Base-by-base conservation (phyloP, 148 eudicot species). In the Chenopodium berlandieri region DNA sequence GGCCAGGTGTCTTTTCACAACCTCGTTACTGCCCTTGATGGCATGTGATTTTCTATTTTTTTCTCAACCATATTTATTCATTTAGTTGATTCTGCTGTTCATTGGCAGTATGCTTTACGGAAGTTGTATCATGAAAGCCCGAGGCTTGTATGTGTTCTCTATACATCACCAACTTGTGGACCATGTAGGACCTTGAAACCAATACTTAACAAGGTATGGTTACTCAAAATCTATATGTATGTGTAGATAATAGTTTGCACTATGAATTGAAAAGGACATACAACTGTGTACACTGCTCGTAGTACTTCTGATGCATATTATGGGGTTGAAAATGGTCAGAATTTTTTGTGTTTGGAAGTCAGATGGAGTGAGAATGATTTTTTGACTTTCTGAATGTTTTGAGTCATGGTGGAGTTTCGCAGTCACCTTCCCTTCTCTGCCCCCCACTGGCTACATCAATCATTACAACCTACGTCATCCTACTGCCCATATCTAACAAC, bases 181-280 rank as follows among this genome's bases (percentile, higher is more conserved):
- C 99, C 99, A 40, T 96, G 99, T 80, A 88, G 99, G 85, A 96
- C 99, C 75, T 84, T 96, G 87, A 96, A 96, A 90, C 99, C 99
- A 71, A 96, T 96, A 84, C 95, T 96, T 72, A 81, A 92, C 91
- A 94, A 94, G 99, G 99, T 96, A 90, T 67, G 30, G 58, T 40
- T 66, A 56, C 80, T 80, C 44, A 65, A 78, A 17, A 46, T 34
- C 58, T 31, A 62, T 78, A 31, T 31, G 52, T 37, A 25, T 34
- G 1, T n/a, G 4, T 47, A 23, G 60, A 34, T 31, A 62, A 23
- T 47, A 25, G 11, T 48, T 47, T 30, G 37, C 16, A 37, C 11
- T 50, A 13, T 3, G 19, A 31, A 71, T 79, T 79, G 75, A 50
- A 25, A 52, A 79, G 62, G 25, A n/a, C 52, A 48, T 9, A 44